Percentiles rank a stretch among this genome's conserved stretches.
Conservation (phyloP, 2,329 filamentous ascomycete genomes). For the Fusarium anguioides region DNA sequence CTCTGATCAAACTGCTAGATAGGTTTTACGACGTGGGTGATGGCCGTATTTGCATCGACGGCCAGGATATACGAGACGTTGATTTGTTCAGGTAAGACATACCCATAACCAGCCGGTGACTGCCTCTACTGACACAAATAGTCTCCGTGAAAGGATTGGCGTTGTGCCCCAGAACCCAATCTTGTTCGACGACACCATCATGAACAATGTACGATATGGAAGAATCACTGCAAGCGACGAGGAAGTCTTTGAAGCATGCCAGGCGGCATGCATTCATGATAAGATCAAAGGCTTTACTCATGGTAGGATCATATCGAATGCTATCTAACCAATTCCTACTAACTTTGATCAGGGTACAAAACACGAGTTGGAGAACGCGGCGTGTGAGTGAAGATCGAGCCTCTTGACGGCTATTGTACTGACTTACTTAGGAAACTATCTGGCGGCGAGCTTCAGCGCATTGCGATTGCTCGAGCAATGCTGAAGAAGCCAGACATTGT, state of each 20-base stretch:
- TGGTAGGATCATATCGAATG: constrained; percentile 47
- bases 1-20: constrained; percentile 67
- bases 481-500: constrained; percentile 80
- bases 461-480: constrained; percentile 77
- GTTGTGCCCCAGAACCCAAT: constrained; percentile 67
- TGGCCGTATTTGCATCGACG: constrained; percentile 66
- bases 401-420: constrained; percentile 13
- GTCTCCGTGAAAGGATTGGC: constrained; percentile 64
- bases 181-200: constrained; percentile 68
- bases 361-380: constrained; percentile 64
- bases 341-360: constrained; percentile 54
- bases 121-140: constrained; percentile 45
- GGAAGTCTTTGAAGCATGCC: constrained; percentile 65
- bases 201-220: constrained; percentile 70
- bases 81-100: constrained; percentile 58
- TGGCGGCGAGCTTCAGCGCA: constrained; percentile 73
- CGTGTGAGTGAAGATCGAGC: constrained; percentile 50
- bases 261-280: constrained; percentile 67
- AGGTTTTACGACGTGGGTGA: constrained; percentile 68
- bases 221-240: constrained; percentile 64
- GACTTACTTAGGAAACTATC: constrained; percentile 65
- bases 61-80: constrained; percentile 66
- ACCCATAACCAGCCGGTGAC: not conserved
- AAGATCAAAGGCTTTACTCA: constrained; percentile 66
- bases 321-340: constrained; percentile 1